phyloP scores from a whole-genome alignment of 176 grass and related monocot species.

The Oryza coarctata region DNA sequence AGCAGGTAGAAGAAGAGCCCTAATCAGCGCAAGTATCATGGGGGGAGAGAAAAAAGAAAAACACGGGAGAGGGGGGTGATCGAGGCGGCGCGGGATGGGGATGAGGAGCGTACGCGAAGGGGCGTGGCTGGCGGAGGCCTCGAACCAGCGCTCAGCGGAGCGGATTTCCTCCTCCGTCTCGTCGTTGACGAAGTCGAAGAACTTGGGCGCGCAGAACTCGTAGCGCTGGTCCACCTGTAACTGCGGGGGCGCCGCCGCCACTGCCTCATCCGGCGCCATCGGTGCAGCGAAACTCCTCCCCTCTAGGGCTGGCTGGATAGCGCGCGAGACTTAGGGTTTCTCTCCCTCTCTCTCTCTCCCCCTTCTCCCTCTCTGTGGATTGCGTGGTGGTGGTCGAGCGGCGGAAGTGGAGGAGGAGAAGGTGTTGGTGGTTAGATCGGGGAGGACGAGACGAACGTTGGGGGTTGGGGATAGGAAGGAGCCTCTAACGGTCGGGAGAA shows the following conservation, averaged over 20 bases:
- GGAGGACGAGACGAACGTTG: conserved; percentile 43
- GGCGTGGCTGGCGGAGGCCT: conserved; percentile 56
- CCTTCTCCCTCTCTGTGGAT: background rate
- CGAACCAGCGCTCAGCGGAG: conserved; percentile 81
- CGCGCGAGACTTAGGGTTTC: background rate
- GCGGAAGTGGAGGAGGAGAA: conserved; percentile 4
- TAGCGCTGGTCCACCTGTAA: conserved; percentile 64
- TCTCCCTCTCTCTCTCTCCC: background rate
- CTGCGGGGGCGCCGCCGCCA: conserved; percentile 21
- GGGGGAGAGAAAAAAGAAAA: background rate
- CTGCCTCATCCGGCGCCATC: conserved; percentile 46
- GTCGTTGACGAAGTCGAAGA: conserved; percentile 74
- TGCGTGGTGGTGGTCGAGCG: background rate
- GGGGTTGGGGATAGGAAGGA: background rate
- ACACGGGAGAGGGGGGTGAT: background rate
- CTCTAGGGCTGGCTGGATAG: background rate
- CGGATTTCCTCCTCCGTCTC: conserved; percentile 64
- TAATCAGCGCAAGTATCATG: background rate
- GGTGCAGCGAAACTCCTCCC: background rate
- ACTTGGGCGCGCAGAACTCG: conserved; percentile 84
- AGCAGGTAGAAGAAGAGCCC: background rate
- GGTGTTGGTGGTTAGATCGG: background rate
- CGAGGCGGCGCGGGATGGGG: no score
- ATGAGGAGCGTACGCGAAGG: conserved; percentile 66
- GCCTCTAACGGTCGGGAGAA: conserved; percentile 71